These are phyloP conservation scores for Sporobolomyces pararoseus DNA, from an alignment of 768 basidiomycete genomes.

Conservation along the genomic window DNA sequence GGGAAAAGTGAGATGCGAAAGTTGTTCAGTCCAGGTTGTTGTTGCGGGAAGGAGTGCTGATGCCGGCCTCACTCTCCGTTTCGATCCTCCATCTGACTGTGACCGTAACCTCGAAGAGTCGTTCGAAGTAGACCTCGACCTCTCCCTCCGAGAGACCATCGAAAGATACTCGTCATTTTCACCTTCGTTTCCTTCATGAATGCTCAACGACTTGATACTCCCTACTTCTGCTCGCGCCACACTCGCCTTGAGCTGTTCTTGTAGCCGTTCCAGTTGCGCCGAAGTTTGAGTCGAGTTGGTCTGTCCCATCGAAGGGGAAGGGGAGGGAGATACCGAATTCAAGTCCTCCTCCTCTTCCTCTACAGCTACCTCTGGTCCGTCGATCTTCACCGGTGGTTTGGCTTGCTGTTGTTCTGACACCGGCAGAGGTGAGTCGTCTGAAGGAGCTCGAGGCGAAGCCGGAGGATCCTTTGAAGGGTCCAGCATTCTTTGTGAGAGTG, in stretches of 20 bases:
- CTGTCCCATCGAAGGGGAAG: slow-evolving; percentile 7
- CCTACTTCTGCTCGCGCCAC: slow-evolving; percentile 3
- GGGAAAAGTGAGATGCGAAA: slow-evolving; percentile 12
- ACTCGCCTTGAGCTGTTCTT: slow-evolving; percentile 14
- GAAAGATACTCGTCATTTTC: neutral
- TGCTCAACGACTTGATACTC: neutral
- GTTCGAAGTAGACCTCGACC: slow-evolving; percentile 11
- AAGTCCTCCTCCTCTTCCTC: neutral
- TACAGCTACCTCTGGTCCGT: neutral
- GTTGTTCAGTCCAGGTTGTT: slow-evolving; percentile 15
- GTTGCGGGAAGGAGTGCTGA: neutral
- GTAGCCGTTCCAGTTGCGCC: slow-evolving; percentile 10
- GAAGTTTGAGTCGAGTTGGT: neutral
- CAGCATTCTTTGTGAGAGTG: no score
- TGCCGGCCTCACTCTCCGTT: slow-evolving; percentile 1
- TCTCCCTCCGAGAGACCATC: neutral
- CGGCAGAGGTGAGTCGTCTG: neutral
- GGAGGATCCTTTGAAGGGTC: neutral
- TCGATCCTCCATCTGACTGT: neutral
- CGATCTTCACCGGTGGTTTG: no score
- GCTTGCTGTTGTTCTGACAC: neutral
- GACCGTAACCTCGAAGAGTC: neutral
- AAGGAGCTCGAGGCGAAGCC: neutral
- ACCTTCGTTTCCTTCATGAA: neutral
- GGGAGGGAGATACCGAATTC: no score